phyloP scores from a whole-genome alignment of 1,284 basidiomycete species.

The Coniophora puteana region DNA sequence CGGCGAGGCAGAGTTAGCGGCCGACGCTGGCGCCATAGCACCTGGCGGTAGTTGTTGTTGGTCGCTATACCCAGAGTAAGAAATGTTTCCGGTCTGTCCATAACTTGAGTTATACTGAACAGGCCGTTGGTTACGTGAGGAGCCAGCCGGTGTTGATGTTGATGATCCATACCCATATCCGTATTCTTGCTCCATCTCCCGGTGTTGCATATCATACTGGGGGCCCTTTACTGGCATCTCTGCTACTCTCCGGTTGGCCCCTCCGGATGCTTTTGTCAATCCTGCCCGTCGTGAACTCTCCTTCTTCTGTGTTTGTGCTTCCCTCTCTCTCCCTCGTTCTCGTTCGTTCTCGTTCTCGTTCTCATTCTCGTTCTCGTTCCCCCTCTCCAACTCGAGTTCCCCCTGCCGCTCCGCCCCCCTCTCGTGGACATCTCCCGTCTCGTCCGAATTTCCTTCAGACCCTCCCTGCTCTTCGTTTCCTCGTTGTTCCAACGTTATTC shows the following conservation, averaged over 20 bases:
- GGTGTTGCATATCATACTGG: constrained; percentile 91
- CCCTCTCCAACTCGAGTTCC: constrained; percentile 42
- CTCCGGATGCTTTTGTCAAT: constrained; percentile 47
- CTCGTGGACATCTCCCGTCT: constrained; percentile 30
- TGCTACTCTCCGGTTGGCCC: constrained; percentile 57
- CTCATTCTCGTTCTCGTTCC: constrained; percentile 41
- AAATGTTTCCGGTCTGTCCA: constrained; percentile 18
- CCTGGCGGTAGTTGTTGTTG: constrained; percentile 15
- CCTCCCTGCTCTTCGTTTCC: constrained; percentile 34
- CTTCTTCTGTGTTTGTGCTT: constrained; percentile 40
- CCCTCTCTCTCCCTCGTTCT: constrained; percentile 38
- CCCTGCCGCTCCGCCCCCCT: constrained; percentile 42
- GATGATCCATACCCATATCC: constrained; percentile 32
- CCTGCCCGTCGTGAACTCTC: constrained; percentile 51
- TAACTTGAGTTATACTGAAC: too few relatives aligned
- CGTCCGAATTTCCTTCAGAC: constrained; percentile 25
- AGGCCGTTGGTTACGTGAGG: constrained; percentile 28
- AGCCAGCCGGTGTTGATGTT: constrained; percentile 18
- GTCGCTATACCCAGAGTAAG: constrained; percentile 18
- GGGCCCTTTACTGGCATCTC: constrained; percentile 87
- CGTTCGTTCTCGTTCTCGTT: constrained; percentile 39
- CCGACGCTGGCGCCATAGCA: constrained; percentile 12
- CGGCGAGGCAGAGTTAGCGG: constrained; percentile 14
- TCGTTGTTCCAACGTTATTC: constrained; percentile 19
- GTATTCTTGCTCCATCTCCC: constrained; percentile 88